phyloP scores from a whole-genome alignment of 345 rosid species.

The Psidium guajava region DNA sequence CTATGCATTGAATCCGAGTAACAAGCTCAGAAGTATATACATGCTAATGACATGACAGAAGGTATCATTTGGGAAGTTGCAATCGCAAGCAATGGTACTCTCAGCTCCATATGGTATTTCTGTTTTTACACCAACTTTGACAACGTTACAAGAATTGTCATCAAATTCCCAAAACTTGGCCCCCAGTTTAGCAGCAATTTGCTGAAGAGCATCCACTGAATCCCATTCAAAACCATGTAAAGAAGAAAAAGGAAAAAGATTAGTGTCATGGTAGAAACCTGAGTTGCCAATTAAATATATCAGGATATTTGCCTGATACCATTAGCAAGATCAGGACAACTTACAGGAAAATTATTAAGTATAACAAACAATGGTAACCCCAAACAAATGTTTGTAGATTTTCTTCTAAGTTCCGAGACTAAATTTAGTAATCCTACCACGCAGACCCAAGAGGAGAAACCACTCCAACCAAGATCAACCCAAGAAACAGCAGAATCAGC shows the following conservation, averaged over 20 bases:
- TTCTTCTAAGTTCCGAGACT: not conserved
- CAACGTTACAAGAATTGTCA: constrained; percentile 26
- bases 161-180: constrained; percentile 37
- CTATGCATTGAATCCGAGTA: not conserved
- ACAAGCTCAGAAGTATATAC: constrained; percentile 9
- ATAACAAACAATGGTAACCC: not conserved
- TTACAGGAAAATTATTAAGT: not conserved
- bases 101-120: constrained; percentile 6
- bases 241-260: not conserved
- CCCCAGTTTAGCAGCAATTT: constrained; percentile 40
- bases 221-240: not conserved
- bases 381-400: not conserved
- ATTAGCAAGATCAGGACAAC: not conserved
- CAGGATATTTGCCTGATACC: not conserved
- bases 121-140: constrained; percentile 6
- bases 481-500: not conserved
- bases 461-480: not conserved
- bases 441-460: not conserved
- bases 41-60: constrained; percentile 21
- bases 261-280: not conserved
- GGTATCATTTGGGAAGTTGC: constrained; percentile 17
- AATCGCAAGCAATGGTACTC: constrained; percentile 19
- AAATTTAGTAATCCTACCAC: not conserved
- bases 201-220: constrained; percentile 38
- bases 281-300: not conserved